phyloP scores from a whole-genome alignment of 2,329 filamentous ascomycete species.

The Trichoderma oligosporum region DNA sequence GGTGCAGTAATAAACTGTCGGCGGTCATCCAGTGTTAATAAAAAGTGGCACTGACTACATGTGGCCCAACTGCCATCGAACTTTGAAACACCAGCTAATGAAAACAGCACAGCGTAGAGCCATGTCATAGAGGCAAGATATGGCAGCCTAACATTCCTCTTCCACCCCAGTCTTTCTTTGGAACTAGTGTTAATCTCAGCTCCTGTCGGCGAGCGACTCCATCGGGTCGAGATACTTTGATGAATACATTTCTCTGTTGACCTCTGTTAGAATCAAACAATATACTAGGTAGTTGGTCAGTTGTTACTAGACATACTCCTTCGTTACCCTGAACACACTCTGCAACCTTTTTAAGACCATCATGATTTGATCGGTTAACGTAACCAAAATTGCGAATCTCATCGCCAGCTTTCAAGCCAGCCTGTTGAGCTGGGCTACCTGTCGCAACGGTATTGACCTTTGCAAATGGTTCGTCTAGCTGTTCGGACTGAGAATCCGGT shows the following conservation, averaged over 20 bases:
- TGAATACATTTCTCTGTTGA: constrained; percentile 62
- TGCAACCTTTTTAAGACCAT: constrained; percentile 79
- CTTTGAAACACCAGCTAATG: background rate
- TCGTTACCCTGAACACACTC: constrained; percentile 87
- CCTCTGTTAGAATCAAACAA: constrained; percentile 25
- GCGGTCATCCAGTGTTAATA: background rate
- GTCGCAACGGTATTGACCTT: constrained; percentile 80
- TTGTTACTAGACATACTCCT: constrained; percentile 61
- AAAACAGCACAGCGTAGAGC: background rate
- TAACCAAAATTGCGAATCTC: constrained; percentile 79
- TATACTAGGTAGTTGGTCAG: too few species aligned
- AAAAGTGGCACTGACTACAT: background rate
- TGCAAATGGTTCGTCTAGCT: constrained; percentile 59
- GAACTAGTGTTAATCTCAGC: constrained; percentile 68
- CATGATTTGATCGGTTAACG: constrained; percentile 80
- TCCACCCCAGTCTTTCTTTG: constrained; percentile 82
- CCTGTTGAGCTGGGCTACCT: constrained; percentile 75
- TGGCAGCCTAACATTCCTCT: constrained; percentile 87
- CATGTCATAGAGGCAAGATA: constrained; percentile 65
- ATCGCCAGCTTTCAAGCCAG: constrained; percentile 78
- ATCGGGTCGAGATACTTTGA: constrained; percentile 58
- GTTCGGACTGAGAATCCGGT: constrained; percentile 29
- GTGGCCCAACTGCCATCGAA: background rate
- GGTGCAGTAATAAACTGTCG: background rate
- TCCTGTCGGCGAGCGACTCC: constrained; percentile 47